Conservation (phyloP, 2,329 filamentous ascomycete genomes). For the Parastagonospora avenae region DNA sequence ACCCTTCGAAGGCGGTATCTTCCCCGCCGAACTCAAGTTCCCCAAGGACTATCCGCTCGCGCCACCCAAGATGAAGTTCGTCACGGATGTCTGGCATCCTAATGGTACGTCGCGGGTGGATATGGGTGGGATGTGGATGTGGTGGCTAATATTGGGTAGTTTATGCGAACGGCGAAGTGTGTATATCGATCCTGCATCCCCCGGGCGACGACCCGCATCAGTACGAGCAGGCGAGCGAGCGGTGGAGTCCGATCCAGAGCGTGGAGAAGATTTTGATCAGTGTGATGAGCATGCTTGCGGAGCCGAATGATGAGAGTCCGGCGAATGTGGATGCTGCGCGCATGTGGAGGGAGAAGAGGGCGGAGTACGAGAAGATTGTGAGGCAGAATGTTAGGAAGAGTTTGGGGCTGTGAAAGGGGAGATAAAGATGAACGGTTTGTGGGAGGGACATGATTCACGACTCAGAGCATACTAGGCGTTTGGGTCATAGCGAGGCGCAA, state of each 20-base stretch:
- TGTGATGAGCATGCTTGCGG: constrained; percentile 89
- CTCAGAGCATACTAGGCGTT: constrained; percentile 20
- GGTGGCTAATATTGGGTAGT: constrained; percentile 54
- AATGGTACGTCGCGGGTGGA: constrained; percentile 64
- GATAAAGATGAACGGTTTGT: background rate
- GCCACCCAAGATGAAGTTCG: constrained; percentile 88
- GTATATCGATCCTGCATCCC: constrained; percentile 95
- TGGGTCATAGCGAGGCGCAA: background rate
- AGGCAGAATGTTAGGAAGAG: constrained; percentile 58
- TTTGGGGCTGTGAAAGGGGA: constrained; percentile 35
- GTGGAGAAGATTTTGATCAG: constrained; percentile 92
- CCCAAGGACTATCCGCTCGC: constrained; percentile 83
- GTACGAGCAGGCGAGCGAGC: constrained; percentile 87
- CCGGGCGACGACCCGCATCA: constrained; percentile 93
- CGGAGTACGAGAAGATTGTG: constrained; percentile 79
- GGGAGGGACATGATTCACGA: constrained; percentile 6
- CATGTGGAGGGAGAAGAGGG: constrained; percentile 79
- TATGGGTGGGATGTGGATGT: background rate
- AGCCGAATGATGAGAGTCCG: constrained; percentile 93
- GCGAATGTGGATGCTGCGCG: constrained; percentile 94
- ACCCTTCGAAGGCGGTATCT: constrained; percentile 94
- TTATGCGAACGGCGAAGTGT: constrained; percentile 84
- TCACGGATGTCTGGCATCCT: constrained; percentile 86
- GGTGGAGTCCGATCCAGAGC: constrained; percentile 93
- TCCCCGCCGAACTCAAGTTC: constrained; percentile 83